Base-by-base conservation (phyloP, 202 grass and related monocot species). In the Digitaria exilis region DNA sequence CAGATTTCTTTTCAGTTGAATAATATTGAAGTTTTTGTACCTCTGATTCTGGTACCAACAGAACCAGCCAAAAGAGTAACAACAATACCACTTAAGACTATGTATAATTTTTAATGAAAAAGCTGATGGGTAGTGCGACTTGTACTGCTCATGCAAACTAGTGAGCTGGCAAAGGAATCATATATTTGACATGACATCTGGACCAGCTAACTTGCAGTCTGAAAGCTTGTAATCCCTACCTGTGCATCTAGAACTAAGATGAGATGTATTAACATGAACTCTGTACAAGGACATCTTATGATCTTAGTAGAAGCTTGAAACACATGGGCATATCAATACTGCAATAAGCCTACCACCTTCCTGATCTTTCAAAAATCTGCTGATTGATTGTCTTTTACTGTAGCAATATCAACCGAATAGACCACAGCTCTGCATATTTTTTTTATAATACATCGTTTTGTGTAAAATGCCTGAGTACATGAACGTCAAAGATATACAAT, bases 21-120 rank as follows among this genome's bases (percentile, higher is more conserved):
- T 60, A 34, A 76, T 51, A 26, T 49, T 51, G 8, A 82, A 61
- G 34, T 87, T 59, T 79, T 8, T 55, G 13, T 35, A 11, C 25
- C 66, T 54, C 42, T 31, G 43, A 31, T 64, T 71, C 4, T 63
- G 30, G 45, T 85, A 25, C 74, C 7, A 49, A 41, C 37, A 17
- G 61, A 75, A 17, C 48, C 48, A 74, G 2, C 55, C 66, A 21
- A 57, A 25, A 64, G 9, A 46, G 67, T 19, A n/a, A 11, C 28
- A 15, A 16, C 9, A 54, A 7, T 54, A 69, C 29, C 71, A 31
- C 13, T 13, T 61, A 61, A 44, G 26, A 42, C 75, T 49, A 52
- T 18, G 49, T 46, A 65, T 60, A 60, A 60, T 3, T 75, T 41
- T 65, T 11, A 39, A 87, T 82, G 50, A 24, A 52, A 26, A 76